Evolutionary conservation across 805 yeast genomes (phyloP), one percentile per base, ranked within the genome.

Genomic region (Schizosaccharomyces lindneri): DNA sequence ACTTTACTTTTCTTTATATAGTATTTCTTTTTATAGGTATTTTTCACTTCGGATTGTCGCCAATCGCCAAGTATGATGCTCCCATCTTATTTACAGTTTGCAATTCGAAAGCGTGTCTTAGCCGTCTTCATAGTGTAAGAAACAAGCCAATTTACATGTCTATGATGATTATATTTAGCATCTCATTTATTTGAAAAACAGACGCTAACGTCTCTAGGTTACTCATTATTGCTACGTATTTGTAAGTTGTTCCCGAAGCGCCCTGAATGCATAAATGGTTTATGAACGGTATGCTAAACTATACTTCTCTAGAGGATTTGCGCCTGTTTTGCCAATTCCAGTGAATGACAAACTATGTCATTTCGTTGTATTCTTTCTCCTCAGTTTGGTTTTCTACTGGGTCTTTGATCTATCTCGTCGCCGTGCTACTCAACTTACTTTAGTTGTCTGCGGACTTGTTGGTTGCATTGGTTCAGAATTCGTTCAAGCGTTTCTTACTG

Each of bases 381-480:
- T 74, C 21, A 69, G 75, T 7, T 65, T 66, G 21, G 29, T 67
- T n/a, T 72, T 75, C 63, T 74, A 75, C 69, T 74, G 78, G 78
- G 66, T 73, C 27, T 63, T 74, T 5, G 77, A 74, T 62, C 64
- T 72, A 7, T 64, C 72, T 3, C 67, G 77, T 13, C 68, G 70
- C 59, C 67, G 75, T 24, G 67, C 72, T 19, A 67, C 71, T 57
- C 67, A 72, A 41, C 62, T 71, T 21, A 71, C 76, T 3, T 43
- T 71, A 15, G 57, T 69, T 17, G 72, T 69, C 4, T 72, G 75
- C 61, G 65, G 72, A 31, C 55, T 66, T 9, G 43, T 67, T 9
- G 75, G 72, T n/a, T 73, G 76, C 13, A 64, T 73, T 43, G 75
- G 74, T 5, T 72, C 75, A 1, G 77, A 74, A 65, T 66, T 73